Conservation (phyloP, 176 grass and related monocot species). For the Oropetium thomaeum region DNA sequence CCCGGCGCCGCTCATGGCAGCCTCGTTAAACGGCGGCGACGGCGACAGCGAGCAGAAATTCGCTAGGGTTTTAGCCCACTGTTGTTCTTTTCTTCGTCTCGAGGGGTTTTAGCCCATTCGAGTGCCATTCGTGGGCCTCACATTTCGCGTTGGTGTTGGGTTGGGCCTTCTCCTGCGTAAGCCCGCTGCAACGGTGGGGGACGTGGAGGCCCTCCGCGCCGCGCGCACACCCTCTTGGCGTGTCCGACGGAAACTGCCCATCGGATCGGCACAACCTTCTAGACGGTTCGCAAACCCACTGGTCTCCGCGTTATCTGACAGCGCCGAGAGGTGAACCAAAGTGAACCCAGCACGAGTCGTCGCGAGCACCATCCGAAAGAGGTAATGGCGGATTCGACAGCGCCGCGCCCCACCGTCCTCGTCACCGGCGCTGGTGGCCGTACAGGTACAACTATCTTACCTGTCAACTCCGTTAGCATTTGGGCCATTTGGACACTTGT, state of each 20-base stretch:
- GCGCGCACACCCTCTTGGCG: neutral
- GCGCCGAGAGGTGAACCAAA: neutral
- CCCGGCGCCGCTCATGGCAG: conserved; percentile 47
- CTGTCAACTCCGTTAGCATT: neutral
- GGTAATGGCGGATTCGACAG: conserved; percentile 48
- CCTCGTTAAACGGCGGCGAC: neutral
- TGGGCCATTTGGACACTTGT: neutral
- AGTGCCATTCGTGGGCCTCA: no score
- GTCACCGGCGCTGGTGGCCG: conserved; percentile 69
- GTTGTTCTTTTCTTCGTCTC: no score
- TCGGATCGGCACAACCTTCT: conserved; percentile 27
- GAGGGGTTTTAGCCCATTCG: neutral
- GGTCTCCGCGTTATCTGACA: neutral
- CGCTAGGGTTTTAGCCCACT: conserved; percentile 43
- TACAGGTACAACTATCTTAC: conserved; percentile 36
- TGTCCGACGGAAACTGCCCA: neutral
- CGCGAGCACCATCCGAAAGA: neutral
- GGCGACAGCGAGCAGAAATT: neutral
- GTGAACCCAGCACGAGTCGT: neutral
- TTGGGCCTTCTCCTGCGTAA: neutral
- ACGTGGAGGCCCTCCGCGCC: conserved; percentile 29
- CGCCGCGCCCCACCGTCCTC: conserved; percentile 59
- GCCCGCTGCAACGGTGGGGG: neutral
- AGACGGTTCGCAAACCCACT: conserved; percentile 21
- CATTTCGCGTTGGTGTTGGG: neutral